A percentile compares a stretch with the other conserved stretches of the same genome.
Evolutionary conservation across 2,329 filamentous ascomycete species (phyloP).

Genomic region (Cladorrhinum sp.): DNA sequence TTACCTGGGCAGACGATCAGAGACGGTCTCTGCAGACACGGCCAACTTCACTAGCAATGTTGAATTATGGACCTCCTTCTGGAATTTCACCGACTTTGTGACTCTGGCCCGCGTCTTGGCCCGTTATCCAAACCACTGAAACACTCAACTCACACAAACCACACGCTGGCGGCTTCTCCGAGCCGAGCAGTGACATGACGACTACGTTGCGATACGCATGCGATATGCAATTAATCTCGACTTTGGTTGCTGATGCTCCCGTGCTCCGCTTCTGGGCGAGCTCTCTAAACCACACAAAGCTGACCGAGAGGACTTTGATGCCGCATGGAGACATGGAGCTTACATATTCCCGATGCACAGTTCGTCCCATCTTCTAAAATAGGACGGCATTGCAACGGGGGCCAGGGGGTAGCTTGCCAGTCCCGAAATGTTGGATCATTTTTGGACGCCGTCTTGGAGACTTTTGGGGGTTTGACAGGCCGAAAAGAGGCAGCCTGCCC

Average conservation of each 20-base stretch:
- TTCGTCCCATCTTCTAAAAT: neutral
- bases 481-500: conserved; percentile 4
- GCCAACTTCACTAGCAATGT: too few relatives aligned
- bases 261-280: neutral
- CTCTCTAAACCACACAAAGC: neutral
- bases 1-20: neutral
- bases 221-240: neutral
- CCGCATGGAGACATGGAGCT: neutral
- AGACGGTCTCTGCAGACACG: neutral
- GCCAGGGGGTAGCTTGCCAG: neutral
- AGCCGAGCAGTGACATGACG: neutral
- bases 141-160: neutral
- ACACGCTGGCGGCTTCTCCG: neutral
- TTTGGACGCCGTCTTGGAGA: neutral
- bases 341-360: neutral
- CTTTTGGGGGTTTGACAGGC: conserved; percentile 6
- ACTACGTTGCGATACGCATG: neutral
- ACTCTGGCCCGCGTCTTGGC: too few relatives aligned
- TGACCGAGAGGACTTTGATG: neutral
- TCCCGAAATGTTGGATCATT: neutral
- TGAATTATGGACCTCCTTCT: too few relatives aligned
- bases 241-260: neutral
- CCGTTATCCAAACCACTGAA: neutral
- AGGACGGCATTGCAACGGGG: neutral
- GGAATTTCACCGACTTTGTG: too few relatives aligned